Evolutionary conservation across 306 rosid genomes (phyloP).

Genomic region (Rosa multiflora): DNA sequence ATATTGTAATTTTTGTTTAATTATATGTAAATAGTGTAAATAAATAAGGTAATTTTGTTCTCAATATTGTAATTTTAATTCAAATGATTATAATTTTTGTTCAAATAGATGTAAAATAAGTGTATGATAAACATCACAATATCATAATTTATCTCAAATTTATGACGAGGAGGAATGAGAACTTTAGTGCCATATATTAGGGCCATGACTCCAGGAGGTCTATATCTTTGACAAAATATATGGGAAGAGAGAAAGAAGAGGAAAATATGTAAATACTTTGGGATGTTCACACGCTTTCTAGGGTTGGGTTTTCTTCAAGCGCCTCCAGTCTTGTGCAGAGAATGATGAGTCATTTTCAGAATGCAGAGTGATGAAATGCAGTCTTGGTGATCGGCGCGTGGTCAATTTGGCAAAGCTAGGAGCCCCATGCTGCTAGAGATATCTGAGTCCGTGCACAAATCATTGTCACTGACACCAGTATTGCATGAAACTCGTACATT

Average conservation of each 20-base stretch:
- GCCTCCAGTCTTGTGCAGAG: not conserved
- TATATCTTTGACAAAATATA: not conserved
- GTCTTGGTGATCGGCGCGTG: not conserved
- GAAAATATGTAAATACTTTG: not conserved
- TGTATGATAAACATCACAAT: too few species aligned
- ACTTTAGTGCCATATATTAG: not conserved
- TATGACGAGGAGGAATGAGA: not conserved
- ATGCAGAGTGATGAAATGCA: not conserved
- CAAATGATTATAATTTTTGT: too few species aligned
- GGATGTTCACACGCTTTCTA: not conserved
- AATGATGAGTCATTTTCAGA: not conserved
- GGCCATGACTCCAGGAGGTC: not conserved
- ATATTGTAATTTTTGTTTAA: too few species aligned
- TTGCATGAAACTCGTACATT: not conserved
- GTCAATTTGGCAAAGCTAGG: not conserved
- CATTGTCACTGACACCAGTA: constrained; percentile 2
- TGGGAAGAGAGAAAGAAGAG: not conserved
- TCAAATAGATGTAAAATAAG: too few species aligned
- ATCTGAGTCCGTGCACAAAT: constrained; percentile 7
- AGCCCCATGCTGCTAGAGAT: not conserved
- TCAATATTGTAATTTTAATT: too few species aligned
- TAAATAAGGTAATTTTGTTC: too few species aligned
- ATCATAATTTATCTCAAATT: not conserved
- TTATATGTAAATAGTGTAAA: too few species aligned
- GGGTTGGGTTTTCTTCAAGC: not conserved